phyloP scores from a whole-genome alignment of 2,329 filamentous ascomycete genomes.

The Emergomyces pasteurianus region DNA sequence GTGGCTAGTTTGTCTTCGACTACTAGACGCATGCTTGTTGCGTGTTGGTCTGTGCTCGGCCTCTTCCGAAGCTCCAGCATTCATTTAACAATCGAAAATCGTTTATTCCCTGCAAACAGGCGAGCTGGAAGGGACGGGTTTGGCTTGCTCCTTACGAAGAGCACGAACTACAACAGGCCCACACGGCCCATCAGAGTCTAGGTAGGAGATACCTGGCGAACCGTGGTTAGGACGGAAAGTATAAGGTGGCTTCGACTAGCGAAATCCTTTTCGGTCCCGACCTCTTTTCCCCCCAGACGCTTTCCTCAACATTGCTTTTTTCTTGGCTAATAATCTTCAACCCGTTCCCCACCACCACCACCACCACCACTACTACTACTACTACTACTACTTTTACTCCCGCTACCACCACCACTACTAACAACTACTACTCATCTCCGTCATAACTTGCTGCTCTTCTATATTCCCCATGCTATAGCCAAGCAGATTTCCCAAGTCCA shows the following conservation, averaged over 20 bases:
- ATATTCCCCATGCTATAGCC: neutral
- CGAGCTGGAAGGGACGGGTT: neutral
- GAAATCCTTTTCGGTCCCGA: neutral
- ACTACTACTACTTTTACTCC: neutral
- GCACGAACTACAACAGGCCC: neutral
- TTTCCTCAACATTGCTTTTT: constrained; percentile 7
- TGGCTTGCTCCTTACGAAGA: neutral
- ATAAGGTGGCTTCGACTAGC: constrained; percentile 8
- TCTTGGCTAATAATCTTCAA: neutral
- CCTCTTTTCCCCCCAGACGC: constrained; percentile 6
- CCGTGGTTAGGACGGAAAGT: constrained; percentile 3
- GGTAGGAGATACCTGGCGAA: neutral
- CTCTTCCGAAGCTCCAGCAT: neutral
- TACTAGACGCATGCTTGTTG: neutral
- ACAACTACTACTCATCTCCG: neutral
- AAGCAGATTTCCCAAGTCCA: neutral
- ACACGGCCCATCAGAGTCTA: neutral
- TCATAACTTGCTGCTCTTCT: neutral
- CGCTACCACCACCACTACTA: neutral
- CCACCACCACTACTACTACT: neutral
- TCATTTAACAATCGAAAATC: neutral
- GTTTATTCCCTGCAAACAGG: neutral
- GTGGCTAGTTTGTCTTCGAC: neutral
- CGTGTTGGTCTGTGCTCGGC: neutral
- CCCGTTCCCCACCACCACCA: neutral